Base-by-base conservation (phyloP, 225 moss, liverwort and hornwort genomes). In the Lunularia cruciata region DNA sequence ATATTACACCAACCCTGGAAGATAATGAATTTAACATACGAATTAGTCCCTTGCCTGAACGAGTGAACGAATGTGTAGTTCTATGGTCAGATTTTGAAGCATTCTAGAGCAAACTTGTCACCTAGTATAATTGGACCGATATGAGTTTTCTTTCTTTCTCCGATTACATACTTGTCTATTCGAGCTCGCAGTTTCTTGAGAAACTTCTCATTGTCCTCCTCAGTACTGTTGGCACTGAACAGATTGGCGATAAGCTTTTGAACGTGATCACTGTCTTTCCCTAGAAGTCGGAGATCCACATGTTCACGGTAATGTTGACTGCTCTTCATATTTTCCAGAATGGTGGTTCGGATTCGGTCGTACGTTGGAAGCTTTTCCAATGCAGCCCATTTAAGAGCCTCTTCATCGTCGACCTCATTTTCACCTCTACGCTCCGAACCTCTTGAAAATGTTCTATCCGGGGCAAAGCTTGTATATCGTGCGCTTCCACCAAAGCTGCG, bases 131-230 rank as follows among this genome's bases (percentile, higher is more conserved):
- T n/a, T n/a, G n/a, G n/a, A n/a, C n/a, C n/a, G n/a, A n/a, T n/a
- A n/a, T n/a, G n/a, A n/a, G n/a, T n/a, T n/a, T n/a, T n/a, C n/a
- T n/a, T n/a, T n/a, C n/a, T n/a, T n/a, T n/a, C n/a, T 5, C 39
- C 39, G 18, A 4, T 9, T 26, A 45, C 68, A 15, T 49, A 75
- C 89, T 62, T 72, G 76, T 89, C 83, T 6, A 89, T 65, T 18
- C 89, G 76, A 34, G 70, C 70, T 7, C 89, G 86, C 52, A 89
- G 45, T 72, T 73, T 83, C 3, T 52, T 34, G 59, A 86, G 23
- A 49, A 86, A 82, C 34, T 77, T 81, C 0, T 78, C 76, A 0
- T 78, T 62, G 1, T 77, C 84, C 34, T 61, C 77, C 38, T 79
- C 82, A 0, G 82, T 35, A 0, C 74, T 57, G 30, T 72, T 78